phyloP scores from a whole-genome alignment of 2,329 filamentous ascomycete species.

The Cylindrodendrum hubeiense region DNA sequence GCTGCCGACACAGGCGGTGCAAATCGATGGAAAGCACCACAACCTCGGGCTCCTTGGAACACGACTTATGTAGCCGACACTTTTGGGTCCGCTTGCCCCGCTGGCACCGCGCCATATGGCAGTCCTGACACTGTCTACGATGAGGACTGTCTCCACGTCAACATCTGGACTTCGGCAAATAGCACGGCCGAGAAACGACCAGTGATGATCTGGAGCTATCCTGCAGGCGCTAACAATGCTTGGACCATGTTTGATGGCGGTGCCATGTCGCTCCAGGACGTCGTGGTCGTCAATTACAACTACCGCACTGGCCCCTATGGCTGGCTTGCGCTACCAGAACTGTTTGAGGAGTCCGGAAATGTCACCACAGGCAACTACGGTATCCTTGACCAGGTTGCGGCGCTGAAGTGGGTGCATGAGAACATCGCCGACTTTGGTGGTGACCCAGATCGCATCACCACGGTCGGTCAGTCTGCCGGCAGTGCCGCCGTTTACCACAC shows the following conservation, averaged over 20 bases:
- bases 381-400: conserved; percentile 17
- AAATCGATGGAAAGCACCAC: conserved; percentile 7
- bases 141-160: too few species aligned
- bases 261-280: too few species aligned
- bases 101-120: neutral
- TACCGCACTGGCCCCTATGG: too few species aligned
- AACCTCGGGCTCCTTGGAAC: neutral
- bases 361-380: conserved; percentile 19
- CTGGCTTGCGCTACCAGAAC: neutral
- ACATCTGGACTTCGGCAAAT: too few species aligned
- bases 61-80: neutral
- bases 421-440: conserved; percentile 16
- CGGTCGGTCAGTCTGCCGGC: conserved; percentile 18
- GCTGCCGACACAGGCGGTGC: conserved; percentile 1
- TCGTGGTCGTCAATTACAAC: too few species aligned
- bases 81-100: neutral
- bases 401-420: conserved; percentile 16
- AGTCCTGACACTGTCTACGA: neutral
- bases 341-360: neutral
- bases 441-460: conserved; percentile 1
- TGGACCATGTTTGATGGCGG: too few species aligned
- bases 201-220: too few species aligned
- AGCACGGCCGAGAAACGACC: too few species aligned
- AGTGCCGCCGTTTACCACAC: conserved; percentile 18
- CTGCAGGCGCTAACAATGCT: too few species aligned